These are phyloP conservation scores for Botrytis byssoidea DNA, from an alignment of 2,329 filamentous ascomycete species.

Conservation along the genomic window DNA sequence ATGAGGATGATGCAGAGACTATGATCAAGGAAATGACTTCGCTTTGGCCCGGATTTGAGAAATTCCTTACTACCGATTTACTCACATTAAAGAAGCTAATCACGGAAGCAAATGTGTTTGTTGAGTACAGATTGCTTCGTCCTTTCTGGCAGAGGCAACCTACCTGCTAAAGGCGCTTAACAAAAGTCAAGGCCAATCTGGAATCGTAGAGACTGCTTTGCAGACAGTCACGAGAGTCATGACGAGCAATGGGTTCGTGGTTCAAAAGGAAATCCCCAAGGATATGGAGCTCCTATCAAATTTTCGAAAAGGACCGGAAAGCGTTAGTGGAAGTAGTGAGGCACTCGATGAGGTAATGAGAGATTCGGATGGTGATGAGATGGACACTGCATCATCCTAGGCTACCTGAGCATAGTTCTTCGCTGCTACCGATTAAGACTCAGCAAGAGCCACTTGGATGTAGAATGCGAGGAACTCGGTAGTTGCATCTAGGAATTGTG, in stretches of 20 bases:
- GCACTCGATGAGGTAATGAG: not conserved
- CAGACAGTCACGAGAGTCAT: not conserved
- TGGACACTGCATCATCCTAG: rapidly evolving
- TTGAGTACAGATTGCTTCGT: not conserved
- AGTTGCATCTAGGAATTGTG: not conserved
- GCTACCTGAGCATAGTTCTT: not conserved
- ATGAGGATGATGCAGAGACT: not conserved
- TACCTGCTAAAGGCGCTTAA: not conserved
- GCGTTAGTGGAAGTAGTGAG: not conserved
- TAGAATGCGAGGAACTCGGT: not conserved
- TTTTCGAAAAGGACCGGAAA: too few species aligned
- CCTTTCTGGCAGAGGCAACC: not conserved
- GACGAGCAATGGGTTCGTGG: too few species aligned
- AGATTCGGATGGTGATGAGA: rapidly evolving
- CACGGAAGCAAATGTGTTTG: not conserved
- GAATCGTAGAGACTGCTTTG: rapidly evolving
- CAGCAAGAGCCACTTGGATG: not conserved
- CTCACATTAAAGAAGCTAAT: not conserved
- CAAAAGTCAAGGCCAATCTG: rapidly evolving
- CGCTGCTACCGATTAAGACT: not conserved
- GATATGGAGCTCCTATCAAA: not conserved
- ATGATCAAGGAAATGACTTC: not conserved
- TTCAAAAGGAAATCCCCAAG: rapidly evolving
- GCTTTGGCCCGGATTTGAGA: not conserved
- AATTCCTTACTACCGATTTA: rapidly evolving